phyloP scores from a whole-genome alignment of 73 alveolate genomes.

The Durusdinium trenchii region DNA sequence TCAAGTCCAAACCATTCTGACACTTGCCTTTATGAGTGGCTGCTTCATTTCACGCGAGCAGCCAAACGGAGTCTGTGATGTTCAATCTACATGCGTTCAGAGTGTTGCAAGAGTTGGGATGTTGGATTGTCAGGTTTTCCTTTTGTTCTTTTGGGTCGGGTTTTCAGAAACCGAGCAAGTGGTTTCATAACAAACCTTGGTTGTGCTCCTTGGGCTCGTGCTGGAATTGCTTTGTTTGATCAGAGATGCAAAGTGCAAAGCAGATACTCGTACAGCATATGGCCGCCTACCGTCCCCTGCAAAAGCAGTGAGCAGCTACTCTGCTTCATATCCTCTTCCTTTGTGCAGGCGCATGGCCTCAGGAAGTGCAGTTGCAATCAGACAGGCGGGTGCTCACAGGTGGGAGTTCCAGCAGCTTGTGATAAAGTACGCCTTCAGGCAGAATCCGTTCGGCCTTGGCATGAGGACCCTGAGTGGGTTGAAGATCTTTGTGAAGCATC shows the following conservation, averaged over 20 bases:
- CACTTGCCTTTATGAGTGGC: neutral
- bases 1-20: neutral
- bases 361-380: neutral
- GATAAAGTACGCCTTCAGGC: too few relatives aligned
- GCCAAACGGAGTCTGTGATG: neutral
- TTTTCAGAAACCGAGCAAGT: too few relatives aligned
- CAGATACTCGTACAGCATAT: too few relatives aligned
- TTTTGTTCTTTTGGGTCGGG: too few relatives aligned
- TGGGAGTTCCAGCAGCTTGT: neutral
- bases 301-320: too few relatives aligned
- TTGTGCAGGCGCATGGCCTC: neutral
- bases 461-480: constrained; percentile 54
- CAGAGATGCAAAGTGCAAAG: too few relatives aligned
- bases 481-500: neutral
- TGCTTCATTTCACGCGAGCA: neutral
- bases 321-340: neutral
- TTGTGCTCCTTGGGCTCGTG: too few relatives aligned
- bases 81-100: neutral
- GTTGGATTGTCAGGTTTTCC: too few relatives aligned
- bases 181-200: too few relatives aligned
- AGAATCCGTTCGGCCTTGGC: neutral
- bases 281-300: too few relatives aligned
- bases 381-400: neutral
- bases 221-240: too few relatives aligned
- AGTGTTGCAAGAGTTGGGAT: too few relatives aligned